These are phyloP conservation scores for Fraxinus cuspidata DNA, from an alignment of 257 asterid species.

Conservation along the genomic window DNA sequence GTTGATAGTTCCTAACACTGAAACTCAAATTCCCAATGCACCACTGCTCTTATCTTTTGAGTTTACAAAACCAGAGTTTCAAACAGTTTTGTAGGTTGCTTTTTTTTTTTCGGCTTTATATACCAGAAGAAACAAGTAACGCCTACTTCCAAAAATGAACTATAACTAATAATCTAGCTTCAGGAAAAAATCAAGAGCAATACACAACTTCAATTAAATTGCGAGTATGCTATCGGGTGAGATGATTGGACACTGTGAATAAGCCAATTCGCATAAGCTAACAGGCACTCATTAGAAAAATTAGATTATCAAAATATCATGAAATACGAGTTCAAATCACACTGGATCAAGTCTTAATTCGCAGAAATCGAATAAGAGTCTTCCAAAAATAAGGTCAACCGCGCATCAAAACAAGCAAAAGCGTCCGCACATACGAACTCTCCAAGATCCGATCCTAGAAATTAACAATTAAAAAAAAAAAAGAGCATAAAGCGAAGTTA, in stretches of 20 bases:
- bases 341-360: constrained; percentile 7
- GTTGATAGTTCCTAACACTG: background rate
- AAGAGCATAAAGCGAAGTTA: constrained; percentile 7
- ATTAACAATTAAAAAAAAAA: background rate
- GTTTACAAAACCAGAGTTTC: background rate
- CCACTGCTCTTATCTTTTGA: background rate
- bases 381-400: background rate
- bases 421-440: constrained; percentile 17
- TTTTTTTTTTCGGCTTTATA: background rate
- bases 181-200: background rate
- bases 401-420: constrained; percentile 16
- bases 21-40: background rate
- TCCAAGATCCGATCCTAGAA: constrained; percentile 48
- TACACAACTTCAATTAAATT: constrained; percentile 1
- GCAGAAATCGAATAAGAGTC: background rate
- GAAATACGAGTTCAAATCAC: background rate
- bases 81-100: background rate
- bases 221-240: background rate
- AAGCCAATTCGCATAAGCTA: background rate
- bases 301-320: background rate
- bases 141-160: background rate
- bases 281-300: background rate
- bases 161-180: background rate
- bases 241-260: background rate
- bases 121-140: background rate